Evolutionary conservation across 2,329 filamentous ascomycete genomes (phyloP).

Genomic region (Cyphellophora attinorum): DNA sequence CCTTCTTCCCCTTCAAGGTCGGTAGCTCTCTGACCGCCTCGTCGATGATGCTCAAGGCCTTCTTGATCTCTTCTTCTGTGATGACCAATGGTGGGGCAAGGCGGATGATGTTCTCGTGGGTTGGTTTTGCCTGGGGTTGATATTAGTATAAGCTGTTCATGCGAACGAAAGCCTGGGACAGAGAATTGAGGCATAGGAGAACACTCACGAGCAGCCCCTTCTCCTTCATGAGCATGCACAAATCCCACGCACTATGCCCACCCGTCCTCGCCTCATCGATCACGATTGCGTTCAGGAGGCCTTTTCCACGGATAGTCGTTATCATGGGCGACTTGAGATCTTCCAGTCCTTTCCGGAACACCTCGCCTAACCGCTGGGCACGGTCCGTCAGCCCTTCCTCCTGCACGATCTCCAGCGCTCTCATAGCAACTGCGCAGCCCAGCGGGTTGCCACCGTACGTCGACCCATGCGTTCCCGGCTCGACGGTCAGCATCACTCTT

Average conservation of each 20-base stretch:
- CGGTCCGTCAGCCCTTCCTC: constrained; percentile 82
- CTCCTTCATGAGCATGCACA: constrained; percentile 89
- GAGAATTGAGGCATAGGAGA: too few relatives aligned
- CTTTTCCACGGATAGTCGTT: constrained; percentile 77
- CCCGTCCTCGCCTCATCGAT: constrained; percentile 83
- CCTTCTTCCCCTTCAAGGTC: constrained; percentile 47
- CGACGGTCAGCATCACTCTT: constrained; percentile 93
- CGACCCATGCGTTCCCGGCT: constrained; percentile 92
- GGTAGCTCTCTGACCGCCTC: constrained; percentile 77
- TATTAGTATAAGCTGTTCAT: too few relatives aligned
- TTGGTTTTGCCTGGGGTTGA: constrained; percentile 80
- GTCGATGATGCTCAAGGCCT: constrained; percentile 68
- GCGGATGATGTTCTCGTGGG: constrained; percentile 96
- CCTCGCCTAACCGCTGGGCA: constrained; percentile 68
- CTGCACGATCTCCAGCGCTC: constrained; percentile 84
- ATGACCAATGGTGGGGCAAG: constrained; percentile 96
- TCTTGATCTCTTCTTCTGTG: constrained; percentile 72
- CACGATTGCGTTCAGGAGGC: constrained; percentile 87
- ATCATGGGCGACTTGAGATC: constrained; percentile 74
- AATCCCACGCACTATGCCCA: constrained; percentile 86
- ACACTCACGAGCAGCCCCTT: constrained; percentile 82
- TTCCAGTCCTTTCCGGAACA: constrained; percentile 71
- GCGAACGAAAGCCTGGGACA: too few relatives aligned
- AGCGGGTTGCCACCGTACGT: constrained; percentile 98
- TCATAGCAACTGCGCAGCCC: constrained; percentile 89